phyloP scores from a whole-genome alignment of 257 asterid genomes.

The Paulownia fortunei region DNA sequence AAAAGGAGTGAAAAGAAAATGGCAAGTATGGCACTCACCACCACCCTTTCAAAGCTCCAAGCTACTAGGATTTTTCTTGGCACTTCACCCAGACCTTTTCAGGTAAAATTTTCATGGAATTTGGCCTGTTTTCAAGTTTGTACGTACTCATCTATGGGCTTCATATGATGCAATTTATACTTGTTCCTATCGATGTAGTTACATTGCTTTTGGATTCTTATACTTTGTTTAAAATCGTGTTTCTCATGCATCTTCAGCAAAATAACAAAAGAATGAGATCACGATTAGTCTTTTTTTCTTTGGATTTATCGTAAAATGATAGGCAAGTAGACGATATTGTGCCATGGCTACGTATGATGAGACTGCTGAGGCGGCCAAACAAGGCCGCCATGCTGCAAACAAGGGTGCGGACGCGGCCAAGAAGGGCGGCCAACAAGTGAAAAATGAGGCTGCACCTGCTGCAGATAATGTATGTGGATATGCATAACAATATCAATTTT shows the following conservation, averaged over 20 bases:
- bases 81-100: constrained; percentile 40
- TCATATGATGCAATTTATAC: neutral
- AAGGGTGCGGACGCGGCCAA: constrained; percentile 58
- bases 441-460: constrained; percentile 39
- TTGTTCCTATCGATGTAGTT: neutral
- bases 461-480: constrained; percentile 49
- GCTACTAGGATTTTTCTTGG: constrained; percentile 33
- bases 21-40: constrained; percentile 49
- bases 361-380: constrained; percentile 41
- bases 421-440: constrained; percentile 51
- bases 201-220: neutral
- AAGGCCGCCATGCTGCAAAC: constrained; percentile 51
- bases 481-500: constrained; percentile 1
- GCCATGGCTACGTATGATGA: constrained; percentile 43
- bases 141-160: too few relatives aligned
- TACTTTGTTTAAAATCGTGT: neutral
- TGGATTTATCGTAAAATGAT: neutral
- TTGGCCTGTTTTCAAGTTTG: neutral
- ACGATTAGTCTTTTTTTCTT: neutral
- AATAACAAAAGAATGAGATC: neutral
- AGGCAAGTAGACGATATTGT: constrained; percentile 30
- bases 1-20: constrained; percentile 34
- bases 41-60: constrained; percentile 46
- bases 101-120: constrained; percentile 33
- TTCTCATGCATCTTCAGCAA: neutral